A percentile compares a stretch with the other conserved stretches of the same genome.
phyloP scores from a whole-genome alignment of 2,329 filamentous ascomycete genomes.

The Monilinia fructigena region DNA sequence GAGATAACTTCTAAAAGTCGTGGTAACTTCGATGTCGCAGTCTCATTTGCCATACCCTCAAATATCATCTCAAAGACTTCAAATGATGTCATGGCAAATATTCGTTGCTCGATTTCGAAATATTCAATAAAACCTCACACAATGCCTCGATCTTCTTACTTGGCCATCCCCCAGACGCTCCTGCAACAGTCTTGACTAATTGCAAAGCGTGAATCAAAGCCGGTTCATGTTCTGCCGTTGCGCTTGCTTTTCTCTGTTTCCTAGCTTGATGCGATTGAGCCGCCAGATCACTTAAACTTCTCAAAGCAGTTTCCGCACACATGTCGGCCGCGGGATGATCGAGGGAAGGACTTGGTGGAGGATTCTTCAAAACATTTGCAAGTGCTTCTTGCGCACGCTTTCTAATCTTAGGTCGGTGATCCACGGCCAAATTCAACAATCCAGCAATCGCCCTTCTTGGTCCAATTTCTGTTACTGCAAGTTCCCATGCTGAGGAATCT shows the following conservation, averaged over 20 bases:
- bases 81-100: slow-evolving; percentile 95
- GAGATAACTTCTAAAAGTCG: slow-evolving; percentile 87
- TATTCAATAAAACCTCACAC: slow-evolving; percentile 83
- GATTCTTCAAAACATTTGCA: slow-evolving; percentile 75
- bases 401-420: slow-evolving; percentile 87
- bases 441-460: slow-evolving; percentile 85
- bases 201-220: slow-evolving; percentile 88
- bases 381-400: slow-evolving; percentile 91
- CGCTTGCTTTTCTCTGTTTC: slow-evolving; percentile 62
- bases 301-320: slow-evolving; percentile 88
- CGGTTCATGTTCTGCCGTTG: slow-evolving; percentile 67
- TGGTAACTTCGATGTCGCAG: slow-evolving; percentile 84
- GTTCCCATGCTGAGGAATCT: slow-evolving; percentile 82
- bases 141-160: slow-evolving; percentile 92
- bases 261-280: slow-evolving; percentile 59
- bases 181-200: slow-evolving; percentile 84
- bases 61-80: slow-evolving; percentile 98
- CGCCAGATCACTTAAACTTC: slow-evolving; percentile 73
- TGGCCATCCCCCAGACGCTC: slow-evolving; percentile 89
- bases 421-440: slow-evolving; percentile 78
- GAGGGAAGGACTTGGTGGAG: slow-evolving; percentile 85
- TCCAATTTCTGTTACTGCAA: slow-evolving; percentile 77
- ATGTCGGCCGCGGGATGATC: slow-evolving; percentile 95
- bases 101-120: slow-evolving; percentile 87
- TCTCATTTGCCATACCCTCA: slow-evolving; percentile 80